Base-by-base conservation (phyloP, 148 eudicot species). In the Spergularia bocconei region DNA sequence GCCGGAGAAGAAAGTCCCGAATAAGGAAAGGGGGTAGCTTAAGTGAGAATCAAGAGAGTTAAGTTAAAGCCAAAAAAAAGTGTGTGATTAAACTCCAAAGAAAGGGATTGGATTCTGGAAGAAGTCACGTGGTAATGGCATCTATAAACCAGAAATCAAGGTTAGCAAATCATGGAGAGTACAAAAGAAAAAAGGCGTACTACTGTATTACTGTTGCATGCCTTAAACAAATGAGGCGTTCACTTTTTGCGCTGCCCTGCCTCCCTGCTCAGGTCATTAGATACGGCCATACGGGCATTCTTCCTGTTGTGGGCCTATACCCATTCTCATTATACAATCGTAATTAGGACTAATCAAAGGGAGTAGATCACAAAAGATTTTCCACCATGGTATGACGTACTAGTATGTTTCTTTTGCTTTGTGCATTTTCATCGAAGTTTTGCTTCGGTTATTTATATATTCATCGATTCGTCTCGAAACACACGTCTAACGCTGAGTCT, bases 131-230 rank as follows among this genome's bases (percentile, higher is more conserved):
- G 73, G 25, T 14, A 55, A 75, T 75, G 62, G 70, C 72, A 67
- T 75, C 78, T 75, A 41, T 67, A 16, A 58, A 63, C 61, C 62
- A 66, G 64, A 75, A 75, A 67, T 67, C 72, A 55, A 75, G 66
- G 72, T 19, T 47, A 33, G 39, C 48, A 15, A 63, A 47, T 25
- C 36, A 61, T 6, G 8, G 55, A 15, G 53, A 52, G n/a, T 14
- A 23, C 9, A 15, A 10, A 29, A 16, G 15, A 38, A 8, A 70
- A 25, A 29, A 44, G 13, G 44, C 36, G 36, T 29, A 29, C 4
- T 3, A 29, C 4, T 3, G 36, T 29, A 29, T 29, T 29, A 29
- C 36, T 29, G 36, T 29, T 29, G 36, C 36, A 1, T 29, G 36
- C 36, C 36, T 29, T 29, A 29, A 29, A 29, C 23, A 57, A 71